phyloP scores from a whole-genome alignment of 306 rosid species.

The Hippophae rhamnoides region DNA sequence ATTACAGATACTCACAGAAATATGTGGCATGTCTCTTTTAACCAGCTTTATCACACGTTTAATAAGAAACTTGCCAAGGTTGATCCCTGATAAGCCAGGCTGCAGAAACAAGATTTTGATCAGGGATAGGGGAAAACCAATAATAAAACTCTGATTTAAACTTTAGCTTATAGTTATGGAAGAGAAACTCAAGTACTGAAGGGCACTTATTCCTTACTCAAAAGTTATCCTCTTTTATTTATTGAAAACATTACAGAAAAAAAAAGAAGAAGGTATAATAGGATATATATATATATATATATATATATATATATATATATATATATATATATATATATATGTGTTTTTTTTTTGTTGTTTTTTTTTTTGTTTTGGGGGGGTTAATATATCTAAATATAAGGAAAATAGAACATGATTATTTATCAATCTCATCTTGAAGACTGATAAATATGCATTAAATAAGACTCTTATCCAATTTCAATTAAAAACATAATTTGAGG shows the following conservation, averaged over 20 bases:
- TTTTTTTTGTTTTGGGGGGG: too few species aligned
- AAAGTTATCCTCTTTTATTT: too few species aligned
- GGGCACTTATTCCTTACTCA: too few species aligned
- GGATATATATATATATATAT: too few species aligned
- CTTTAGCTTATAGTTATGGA: neutral
- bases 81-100: slow-evolving; percentile 95
- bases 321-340: too few species aligned
- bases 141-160: neutral
- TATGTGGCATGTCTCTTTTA: slow-evolving; percentile 81
- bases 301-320: too few species aligned
- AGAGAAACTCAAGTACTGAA: neutral
- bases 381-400: neutral
- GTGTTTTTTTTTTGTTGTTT: too few species aligned
- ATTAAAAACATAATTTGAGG: neutral
- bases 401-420: neutral
- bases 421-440: neutral
- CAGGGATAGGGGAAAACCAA: slow-evolving; percentile 6
- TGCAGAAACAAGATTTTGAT: slow-evolving; percentile 32
- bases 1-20: slow-evolving; percentile 50
- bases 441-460: neutral
- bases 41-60: slow-evolving; percentile 82
- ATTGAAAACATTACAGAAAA: too few species aligned
- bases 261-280: too few species aligned
- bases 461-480: neutral
- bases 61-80: slow-evolving; percentile 83